Evolutionary conservation across 805 yeast species (phyloP), one percentile per base, ranked within the genome.

Genomic region (Metschnikowia drakensbergensis): DNA sequence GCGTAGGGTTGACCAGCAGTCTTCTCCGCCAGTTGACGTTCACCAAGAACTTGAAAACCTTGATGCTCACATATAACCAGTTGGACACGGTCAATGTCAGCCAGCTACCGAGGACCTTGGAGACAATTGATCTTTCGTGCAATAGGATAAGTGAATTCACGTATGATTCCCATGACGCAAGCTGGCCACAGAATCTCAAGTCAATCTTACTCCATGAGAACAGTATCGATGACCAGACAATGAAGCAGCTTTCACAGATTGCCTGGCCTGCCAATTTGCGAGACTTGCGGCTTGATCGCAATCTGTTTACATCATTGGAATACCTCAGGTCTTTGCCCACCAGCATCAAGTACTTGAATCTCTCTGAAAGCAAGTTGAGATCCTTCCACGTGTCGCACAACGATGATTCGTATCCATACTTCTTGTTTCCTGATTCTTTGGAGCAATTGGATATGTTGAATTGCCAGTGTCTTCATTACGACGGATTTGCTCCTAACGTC

Each of bases 1-100:
- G 54, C 47, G 59, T 66, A 4, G 64, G 64, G 2, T 47, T 68
- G 9, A 45, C 50, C 9, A 49, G 57, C 42, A 23, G 27, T 3
- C 45, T 40, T 6, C 49, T 59, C 7, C 34, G 49, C 1, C 36
- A 38, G 4, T 39, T 54, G 23, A 27, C 31, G 7, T 57, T 63
- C 28, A 70, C 71, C 0, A 36, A 46, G 3, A 41, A 49, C 26
- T 57, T 70, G 43, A 58, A 56, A 11, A 63, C 65, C 4, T 50
- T 70, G 31, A 69, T 69, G 74, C 46, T 69, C 31, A 62, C 72
- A 0, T 58, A 66, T 51, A 68, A 68, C 48, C 54, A 54, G 17
- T 46, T 66, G 29, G 42, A 54, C 9, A 42, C 52, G 8, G 42
- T 65, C 34, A 57, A 62, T 43, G 51, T 70, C 3, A 49, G 61